Conservation (phyloP, 352 stramenopile species). For the Thalassiosira livingstoniorum region DNA sequence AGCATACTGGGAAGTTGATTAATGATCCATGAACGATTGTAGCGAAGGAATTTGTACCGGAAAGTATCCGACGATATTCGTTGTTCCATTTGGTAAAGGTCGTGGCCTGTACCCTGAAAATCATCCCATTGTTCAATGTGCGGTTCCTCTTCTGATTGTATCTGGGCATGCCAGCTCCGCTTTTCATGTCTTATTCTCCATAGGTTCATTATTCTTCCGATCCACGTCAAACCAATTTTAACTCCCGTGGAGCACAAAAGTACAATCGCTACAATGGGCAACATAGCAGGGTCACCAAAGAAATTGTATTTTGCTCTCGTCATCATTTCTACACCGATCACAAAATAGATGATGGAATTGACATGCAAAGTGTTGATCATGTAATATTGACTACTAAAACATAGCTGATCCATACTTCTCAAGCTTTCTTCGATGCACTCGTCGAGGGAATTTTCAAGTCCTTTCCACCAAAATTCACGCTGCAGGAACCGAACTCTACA, state of each 20-base stretch:
- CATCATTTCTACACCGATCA: conserved; percentile 96
- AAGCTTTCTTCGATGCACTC: conserved; percentile 97
- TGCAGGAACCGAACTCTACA: conserved; percentile 95
- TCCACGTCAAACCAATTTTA: conserved; percentile 85
- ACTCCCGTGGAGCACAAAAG: conserved; percentile 80
- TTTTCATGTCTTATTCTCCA: conserved; percentile 97
- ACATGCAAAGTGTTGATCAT: conserved; percentile 95
- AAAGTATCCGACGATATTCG: conserved; percentile 96
- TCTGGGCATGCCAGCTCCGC: conserved; percentile 91
- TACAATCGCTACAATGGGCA: conserved; percentile 50
- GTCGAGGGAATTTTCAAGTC: conserved; percentile 92
- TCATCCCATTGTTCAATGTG: conserved; percentile 92
- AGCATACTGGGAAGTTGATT: conserved; percentile 94
- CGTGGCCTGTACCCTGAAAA: conserved; percentile 92
- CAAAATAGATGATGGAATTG: conserved; percentile 94
- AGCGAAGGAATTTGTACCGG: conserved; percentile 97
- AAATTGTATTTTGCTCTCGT: conserved; percentile 93
- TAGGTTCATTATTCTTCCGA: conserved; percentile 90
- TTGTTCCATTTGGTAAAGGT: conserved; percentile 97
- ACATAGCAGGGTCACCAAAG: conserved; percentile 94
- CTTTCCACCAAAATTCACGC: conserved; percentile 96
- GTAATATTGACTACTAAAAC: conserved; percentile 98
- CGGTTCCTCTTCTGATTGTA: conserved; percentile 91
- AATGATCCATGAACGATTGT: conserved; percentile 98
- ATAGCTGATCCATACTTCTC: conserved; percentile 94